phyloP scores from a whole-genome alignment of 192 early-diverging fungal species.

The Coemansia sp. region DNA sequence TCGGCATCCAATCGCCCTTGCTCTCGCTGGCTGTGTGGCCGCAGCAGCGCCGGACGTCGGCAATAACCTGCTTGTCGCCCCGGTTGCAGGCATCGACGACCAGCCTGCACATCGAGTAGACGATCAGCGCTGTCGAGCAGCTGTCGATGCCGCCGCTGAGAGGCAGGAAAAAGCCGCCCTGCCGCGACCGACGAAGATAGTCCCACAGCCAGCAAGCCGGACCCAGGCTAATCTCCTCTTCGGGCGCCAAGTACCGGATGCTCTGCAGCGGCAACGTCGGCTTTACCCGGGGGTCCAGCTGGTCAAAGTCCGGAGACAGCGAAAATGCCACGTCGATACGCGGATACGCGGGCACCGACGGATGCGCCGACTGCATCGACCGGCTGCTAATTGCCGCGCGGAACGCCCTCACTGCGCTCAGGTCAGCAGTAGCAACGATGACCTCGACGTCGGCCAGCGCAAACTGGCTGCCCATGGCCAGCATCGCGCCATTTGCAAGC shows the following conservation, averaged over 20 bases:
- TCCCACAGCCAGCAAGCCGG: slow-evolving; percentile 99
- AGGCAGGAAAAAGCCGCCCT: slow-evolving; percentile 90
- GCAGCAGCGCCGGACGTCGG: slow-evolving; percentile 65
- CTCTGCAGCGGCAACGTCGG: slow-evolving; percentile 46
- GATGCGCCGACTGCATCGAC: slow-evolving; percentile 69
- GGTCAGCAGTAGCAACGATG: slow-evolving; percentile 83
- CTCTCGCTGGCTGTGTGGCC: slow-evolving; percentile 58
- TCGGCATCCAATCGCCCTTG: too few species aligned
- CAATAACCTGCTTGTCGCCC: slow-evolving; percentile 65
- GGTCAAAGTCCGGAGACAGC: slow-evolving; percentile 38
- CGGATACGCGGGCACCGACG: slow-evolving; percentile 57
- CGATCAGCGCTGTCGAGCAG: slow-evolving; percentile 84
- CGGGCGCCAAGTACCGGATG: slow-evolving; percentile 66
- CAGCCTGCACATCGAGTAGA: slow-evolving; percentile 83
- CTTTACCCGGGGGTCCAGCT: slow-evolving; percentile 21
- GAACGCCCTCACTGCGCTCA: slow-evolving; percentile 83
- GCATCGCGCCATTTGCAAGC: slow-evolving; percentile 80
- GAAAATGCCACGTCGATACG: slow-evolving; percentile 62
- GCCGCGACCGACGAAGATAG: slow-evolving; percentile 88
- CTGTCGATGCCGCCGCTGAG: slow-evolving; percentile 98
- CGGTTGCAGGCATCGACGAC: slow-evolving; percentile 28
- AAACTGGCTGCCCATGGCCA: slow-evolving; percentile 91
- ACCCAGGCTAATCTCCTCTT: slow-evolving; percentile 89
- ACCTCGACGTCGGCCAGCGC: slow-evolving; percentile 94
- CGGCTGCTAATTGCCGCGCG: slow-evolving; percentile 70